Evolutionary conservation across 169 alveolate genomes (phyloP).

Genomic region (Plasmodium ovale): DNA sequence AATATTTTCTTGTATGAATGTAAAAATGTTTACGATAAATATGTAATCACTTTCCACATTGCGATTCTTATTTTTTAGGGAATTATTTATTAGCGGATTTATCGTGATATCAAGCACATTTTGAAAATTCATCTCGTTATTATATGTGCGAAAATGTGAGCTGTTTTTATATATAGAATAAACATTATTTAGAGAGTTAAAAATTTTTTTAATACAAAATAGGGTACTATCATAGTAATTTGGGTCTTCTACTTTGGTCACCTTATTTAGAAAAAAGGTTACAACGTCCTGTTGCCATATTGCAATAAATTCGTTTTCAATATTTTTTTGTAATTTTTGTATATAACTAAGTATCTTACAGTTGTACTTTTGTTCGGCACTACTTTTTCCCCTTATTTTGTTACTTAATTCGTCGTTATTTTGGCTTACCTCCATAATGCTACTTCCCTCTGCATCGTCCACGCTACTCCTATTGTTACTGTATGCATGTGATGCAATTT

Average conservation of each 20-base stretch:
- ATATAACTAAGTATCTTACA: constrained; percentile 52
- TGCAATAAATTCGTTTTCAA: constrained; percentile 63
- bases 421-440: neutral
- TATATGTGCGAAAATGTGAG: neutral
- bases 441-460: neutral
- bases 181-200: constrained; percentile 45
- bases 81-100: constrained; percentile 73
- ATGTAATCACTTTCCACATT: constrained; percentile 37
- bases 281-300: constrained; percentile 74
- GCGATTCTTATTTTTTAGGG: constrained; percentile 42
- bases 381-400: neutral
- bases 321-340: constrained; percentile 38
- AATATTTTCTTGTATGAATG: constrained; percentile 60
- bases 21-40: constrained; percentile 67
- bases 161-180: constrained; percentile 43
- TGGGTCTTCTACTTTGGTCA: constrained; percentile 28
- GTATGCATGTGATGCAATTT: too few relatives aligned
- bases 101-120: constrained; percentile 71
- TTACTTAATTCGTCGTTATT: neutral
- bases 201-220: constrained; percentile 47
- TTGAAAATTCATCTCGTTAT: constrained; percentile 61
- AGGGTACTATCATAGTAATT: constrained; percentile 31
- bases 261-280: constrained; percentile 44
- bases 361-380: constrained; percentile 38
- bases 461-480: neutral